Conservation (phyloP, 306 rosid species). For the Trichosanthes cucumerina region DNA sequence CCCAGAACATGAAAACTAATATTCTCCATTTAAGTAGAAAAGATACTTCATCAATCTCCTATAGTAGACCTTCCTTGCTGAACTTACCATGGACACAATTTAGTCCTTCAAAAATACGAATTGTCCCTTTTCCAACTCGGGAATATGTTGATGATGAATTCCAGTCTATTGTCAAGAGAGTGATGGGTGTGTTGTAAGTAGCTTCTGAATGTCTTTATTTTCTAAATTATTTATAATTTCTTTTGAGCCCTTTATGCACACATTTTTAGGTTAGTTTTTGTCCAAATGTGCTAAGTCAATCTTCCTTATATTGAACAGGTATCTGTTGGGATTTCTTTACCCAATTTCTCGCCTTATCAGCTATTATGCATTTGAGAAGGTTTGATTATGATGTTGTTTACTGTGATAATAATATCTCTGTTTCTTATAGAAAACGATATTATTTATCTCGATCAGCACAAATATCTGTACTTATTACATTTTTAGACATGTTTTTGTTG, state of each 20-base stretch:
- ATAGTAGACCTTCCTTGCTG: constrained; percentile 22
- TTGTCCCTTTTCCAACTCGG: constrained; percentile 90
- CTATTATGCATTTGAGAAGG: constrained; percentile 87
- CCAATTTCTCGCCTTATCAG: constrained; percentile 89
- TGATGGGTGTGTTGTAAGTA: constrained; percentile 87
- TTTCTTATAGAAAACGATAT: not conserved
- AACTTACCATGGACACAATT: constrained; percentile 46
- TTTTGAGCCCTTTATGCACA: not conserved
- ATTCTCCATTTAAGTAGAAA: constrained; percentile 21
- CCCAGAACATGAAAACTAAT: constrained; percentile 50
- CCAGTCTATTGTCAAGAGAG: constrained; percentile 76
- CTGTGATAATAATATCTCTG: not conserved
- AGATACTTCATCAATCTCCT: constrained; percentile 25
- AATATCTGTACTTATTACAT: not conserved
- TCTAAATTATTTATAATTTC: constrained; percentile 5
- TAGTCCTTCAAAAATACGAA: constrained; percentile 59
- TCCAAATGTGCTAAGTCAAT: constrained; percentile 16
- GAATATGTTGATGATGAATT: constrained; percentile 94
- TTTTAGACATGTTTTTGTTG: not conserved
- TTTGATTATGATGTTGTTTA: constrained; percentile 30
- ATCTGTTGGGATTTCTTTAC: constrained; percentile 88
- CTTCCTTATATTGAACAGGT: constrained; percentile 47
- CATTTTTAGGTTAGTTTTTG: constrained; percentile 15
- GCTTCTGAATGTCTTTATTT: constrained; percentile 8
- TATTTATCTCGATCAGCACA: constrained; percentile 15